Base-by-base conservation (phyloP, 2,329 filamentous ascomycete genomes). In the Colletotrichum lini region DNA sequence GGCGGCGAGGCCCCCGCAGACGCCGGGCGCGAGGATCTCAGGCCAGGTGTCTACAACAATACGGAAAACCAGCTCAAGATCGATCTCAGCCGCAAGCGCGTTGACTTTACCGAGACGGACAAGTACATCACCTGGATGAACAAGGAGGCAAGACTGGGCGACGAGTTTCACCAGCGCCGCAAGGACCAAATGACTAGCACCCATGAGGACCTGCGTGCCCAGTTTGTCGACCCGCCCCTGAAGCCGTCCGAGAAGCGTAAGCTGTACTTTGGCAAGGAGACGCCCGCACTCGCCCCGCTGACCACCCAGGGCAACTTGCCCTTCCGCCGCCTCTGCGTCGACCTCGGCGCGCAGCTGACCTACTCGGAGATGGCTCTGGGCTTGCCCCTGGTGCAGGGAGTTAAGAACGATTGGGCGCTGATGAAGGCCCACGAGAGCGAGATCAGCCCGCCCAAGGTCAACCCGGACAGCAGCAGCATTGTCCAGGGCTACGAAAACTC, bases 351-450 rank as follows among this genome's bases (percentile, higher is more conserved):
- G 38, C 93, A 98, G 79, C 87, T 97, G 59, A 99, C 96, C 0
- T 99, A 98, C 85, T 98, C 96, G 0, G 96, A 99, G 82, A 99
- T 99, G 96, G 96, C 96, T 4, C 93, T 99, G 89, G 92, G 94
- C 38, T 85, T 97, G 81, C 95, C 96, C 12, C 84, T 99, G 52
- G 88, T 99, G 7, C 95, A 98, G 81, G 96, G 96, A 45, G 90
- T 93, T 74, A 97, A 96, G 82, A 88, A 92, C 2, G 96, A 99
- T 84, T 99, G 96, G 96, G 95, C 96, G 23, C 86, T 99, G 66
- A 90, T 98, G 87, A 97, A 96, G 81, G 94, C 94, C 3, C 96
- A 99, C 79, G 91, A 95, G 79, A 93, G 92, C 8, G 96, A 99
- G 81, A 85, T 92, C 21, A 82, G 84, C 26, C 90, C 94, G 30